phyloP scores from a whole-genome alignment of 2,329 filamentous ascomycete genomes.

The Beauveria australis region DNA sequence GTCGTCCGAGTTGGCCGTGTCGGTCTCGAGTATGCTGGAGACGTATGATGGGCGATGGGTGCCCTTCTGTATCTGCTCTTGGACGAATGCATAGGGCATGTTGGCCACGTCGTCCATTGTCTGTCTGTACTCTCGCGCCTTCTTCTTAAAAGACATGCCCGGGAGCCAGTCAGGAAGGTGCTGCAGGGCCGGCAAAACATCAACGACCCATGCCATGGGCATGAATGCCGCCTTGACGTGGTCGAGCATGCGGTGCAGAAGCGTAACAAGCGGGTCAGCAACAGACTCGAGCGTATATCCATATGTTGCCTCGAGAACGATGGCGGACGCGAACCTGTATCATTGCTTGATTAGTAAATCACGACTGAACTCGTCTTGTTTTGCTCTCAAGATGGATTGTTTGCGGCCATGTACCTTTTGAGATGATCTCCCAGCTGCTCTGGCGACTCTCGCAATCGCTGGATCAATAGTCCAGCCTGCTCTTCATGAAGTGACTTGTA shows the following conservation, averaged over 20 bases:
- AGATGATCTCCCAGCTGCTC: constrained; percentile 10
- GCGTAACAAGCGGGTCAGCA: constrained; percentile 15
- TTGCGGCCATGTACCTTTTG: constrained; percentile 9
- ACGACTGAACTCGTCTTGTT: no score
- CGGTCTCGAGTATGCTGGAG: constrained; percentile 13
- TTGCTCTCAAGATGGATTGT: no score
- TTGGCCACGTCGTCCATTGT: constrained; percentile 11
- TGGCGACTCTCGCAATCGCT: constrained; percentile 11
- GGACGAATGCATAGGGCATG: constrained; percentile 16
- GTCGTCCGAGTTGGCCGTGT: background rate
- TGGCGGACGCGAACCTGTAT: constrained; percentile 13
- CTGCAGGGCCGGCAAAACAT: background rate
- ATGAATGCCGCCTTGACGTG: background rate
- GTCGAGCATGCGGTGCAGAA: constrained; percentile 10
- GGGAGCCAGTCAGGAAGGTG: background rate
- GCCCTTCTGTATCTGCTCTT: constrained; percentile 11
- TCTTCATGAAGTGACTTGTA: constrained; percentile 11
- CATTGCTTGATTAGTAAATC: background rate
- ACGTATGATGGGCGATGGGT: constrained; percentile 13
- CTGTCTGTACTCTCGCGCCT: background rate
- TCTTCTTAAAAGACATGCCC: background rate
- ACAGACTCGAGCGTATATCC: constrained; percentile 16
- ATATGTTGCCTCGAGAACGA: constrained; percentile 12
- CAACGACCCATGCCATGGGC: background rate
- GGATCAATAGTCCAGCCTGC: constrained; percentile 11